Evolutionary conservation across 176 grass and related monocot genomes (phyloP).

Genomic region (Musa itinerans): DNA sequence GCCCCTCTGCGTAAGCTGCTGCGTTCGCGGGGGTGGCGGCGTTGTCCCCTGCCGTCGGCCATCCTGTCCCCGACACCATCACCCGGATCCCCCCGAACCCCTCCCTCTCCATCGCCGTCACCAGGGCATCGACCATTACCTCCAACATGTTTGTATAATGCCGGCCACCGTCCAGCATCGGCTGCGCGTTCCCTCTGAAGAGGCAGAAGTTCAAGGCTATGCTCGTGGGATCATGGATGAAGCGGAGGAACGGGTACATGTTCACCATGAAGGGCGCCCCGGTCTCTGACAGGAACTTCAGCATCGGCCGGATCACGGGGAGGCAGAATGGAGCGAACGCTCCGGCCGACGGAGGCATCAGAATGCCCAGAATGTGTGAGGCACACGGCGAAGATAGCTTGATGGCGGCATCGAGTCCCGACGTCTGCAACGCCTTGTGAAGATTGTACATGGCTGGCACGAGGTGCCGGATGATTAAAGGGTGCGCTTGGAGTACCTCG

Average conservation of each 20-base stretch:
- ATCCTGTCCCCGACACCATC: constrained; percentile 59
- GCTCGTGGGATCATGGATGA: constrained; percentile 55
- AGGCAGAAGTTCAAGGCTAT: constrained; percentile 51
- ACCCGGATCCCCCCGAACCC: constrained; percentile 40
- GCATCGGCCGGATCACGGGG: constrained; percentile 51
- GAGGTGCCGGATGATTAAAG: constrained; percentile 52
- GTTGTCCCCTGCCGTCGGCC: constrained; percentile 52
- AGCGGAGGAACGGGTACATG: constrained; percentile 74
- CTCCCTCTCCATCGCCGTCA: constrained; percentile 53
- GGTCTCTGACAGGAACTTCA: constrained; percentile 50
- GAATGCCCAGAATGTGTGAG: constrained; percentile 45
- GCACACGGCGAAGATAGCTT: constrained; percentile 61
- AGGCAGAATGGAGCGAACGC: constrained; percentile 39
- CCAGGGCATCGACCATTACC: constrained; percentile 52
- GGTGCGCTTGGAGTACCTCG: constrained; percentile 64
- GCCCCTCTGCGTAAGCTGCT: constrained; percentile 39
- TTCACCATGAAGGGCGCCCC: constrained; percentile 64
- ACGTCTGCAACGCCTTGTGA: constrained; percentile 35
- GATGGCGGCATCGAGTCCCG: constrained; percentile 32
- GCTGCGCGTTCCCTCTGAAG: constrained; percentile 15
- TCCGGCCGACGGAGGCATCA: constrained; percentile 51
- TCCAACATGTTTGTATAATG: constrained; percentile 53
- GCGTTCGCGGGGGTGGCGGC: constrained; percentile 46
- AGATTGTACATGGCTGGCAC: constrained; percentile 63
- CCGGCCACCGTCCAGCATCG: constrained; percentile 37